A percentile compares a stretch with the other conserved stretches of the same genome.
These are phyloP conservation scores for Adansonia digitata DNA, from an alignment of 345 rosid species.

Conservation along the genomic window DNA sequence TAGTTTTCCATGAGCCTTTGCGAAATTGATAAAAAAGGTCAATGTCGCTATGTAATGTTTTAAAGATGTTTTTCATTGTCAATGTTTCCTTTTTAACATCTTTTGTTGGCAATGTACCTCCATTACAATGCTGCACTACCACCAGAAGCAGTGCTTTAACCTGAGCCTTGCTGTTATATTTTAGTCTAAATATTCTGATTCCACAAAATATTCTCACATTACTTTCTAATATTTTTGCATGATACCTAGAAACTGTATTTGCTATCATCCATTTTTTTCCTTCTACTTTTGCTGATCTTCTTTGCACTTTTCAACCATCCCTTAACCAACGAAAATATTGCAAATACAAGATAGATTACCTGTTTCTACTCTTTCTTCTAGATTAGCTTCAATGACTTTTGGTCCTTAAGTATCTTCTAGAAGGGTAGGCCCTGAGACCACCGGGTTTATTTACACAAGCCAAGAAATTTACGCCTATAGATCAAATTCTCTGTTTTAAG, in stretches of 20 bases:
- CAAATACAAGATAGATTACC: neutral
- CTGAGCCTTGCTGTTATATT: neutral
- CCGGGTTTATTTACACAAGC: too few relatives aligned
- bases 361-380: constrained; percentile 1
- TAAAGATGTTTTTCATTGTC: neutral
- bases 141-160: neutral
- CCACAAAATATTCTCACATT: neutral
- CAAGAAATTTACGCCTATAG: too few relatives aligned
- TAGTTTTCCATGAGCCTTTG: neutral
- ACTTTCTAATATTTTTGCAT: neutral
- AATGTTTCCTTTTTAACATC: neutral
- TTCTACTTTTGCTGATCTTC: neutral
- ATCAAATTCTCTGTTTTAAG: too few relatives aligned
- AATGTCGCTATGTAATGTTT: neutral
- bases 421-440: too few relatives aligned
- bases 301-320: neutral
- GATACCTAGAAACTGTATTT: neutral
- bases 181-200: neutral
- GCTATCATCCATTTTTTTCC: neutral
- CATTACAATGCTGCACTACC: neutral
- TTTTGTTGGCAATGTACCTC: neutral
- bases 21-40: neutral
- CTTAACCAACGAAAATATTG: neutral
- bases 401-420: too few relatives aligned
- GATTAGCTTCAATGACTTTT: too few relatives aligned